Evolutionary conservation across 176 grass and related monocot genomes (phyloP).

Genomic region (Musa itinerans): DNA sequence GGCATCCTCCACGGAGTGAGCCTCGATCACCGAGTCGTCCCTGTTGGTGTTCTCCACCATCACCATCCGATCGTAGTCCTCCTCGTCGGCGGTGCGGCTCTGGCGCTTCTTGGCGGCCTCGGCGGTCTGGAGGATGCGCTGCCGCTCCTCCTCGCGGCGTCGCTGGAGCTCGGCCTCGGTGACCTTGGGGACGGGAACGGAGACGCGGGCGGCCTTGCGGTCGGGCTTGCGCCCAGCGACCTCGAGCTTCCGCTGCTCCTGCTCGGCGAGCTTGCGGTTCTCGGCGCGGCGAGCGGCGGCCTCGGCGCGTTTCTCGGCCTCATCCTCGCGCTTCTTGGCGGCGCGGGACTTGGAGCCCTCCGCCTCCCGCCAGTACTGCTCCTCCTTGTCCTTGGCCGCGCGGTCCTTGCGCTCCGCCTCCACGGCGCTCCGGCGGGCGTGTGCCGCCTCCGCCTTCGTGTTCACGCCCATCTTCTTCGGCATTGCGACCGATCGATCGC

Average conservation of each 20-base stretch:
- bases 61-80: conserved; percentile 82
- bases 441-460: conserved; percentile 90
- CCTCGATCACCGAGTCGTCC: conserved; percentile 91
- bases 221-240: conserved; percentile 37
- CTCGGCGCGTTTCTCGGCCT: conserved; percentile 79
- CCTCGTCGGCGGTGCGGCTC: conserved; percentile 61
- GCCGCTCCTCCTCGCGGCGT: conserved; percentile 66
- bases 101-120: conserved; percentile 69
- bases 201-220: conserved; percentile 74
- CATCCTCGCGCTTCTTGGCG: conserved; percentile 69
- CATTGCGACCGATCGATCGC: conserved; percentile 29
- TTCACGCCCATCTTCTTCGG: conserved; percentile 99
- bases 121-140: conserved; percentile 49
- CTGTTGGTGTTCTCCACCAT: conserved; percentile 88
- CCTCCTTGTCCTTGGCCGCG: conserved; percentile 58
- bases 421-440: conserved; percentile 48
- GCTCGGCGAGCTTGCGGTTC: conserved; percentile 72
- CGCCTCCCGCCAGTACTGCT: conserved; percentile 80
- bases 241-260: conserved; percentile 44
- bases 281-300: conserved; percentile 64
- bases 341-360: conserved; percentile 85
- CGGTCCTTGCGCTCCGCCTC: conserved; percentile 51
- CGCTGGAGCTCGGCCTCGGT: conserved; percentile 74
- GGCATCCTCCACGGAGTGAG: conserved; percentile 66
- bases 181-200: conserved; percentile 65